These are phyloP conservation scores for Boechera retrofracta DNA, from an alignment of 345 rosid species.

Conservation along the genomic window DNA sequence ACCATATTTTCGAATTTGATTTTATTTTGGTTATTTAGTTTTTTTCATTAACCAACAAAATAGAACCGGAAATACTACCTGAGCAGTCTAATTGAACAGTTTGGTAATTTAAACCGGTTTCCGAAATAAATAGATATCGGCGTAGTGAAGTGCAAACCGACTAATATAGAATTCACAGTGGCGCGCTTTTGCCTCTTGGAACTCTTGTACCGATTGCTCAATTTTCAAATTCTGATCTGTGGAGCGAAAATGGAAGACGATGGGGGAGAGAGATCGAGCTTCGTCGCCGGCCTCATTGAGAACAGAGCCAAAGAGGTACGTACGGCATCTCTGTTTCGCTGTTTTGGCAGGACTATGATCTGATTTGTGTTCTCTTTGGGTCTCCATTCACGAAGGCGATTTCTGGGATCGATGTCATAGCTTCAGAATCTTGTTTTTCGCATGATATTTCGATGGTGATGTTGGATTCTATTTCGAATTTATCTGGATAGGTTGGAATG, in stretches of 20 bases:
- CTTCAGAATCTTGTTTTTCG: not conserved
- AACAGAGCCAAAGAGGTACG: conserved; percentile 96
- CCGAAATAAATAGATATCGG: not conserved
- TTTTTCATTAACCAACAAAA: not conserved
- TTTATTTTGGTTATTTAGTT: not conserved
- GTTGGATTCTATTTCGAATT: conserved; percentile 14
- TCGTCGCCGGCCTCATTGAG: conserved; percentile 80
- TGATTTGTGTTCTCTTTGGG: conserved; percentile 28
- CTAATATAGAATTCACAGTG: conserved; percentile 12
- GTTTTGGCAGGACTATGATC: conserved; percentile 7
- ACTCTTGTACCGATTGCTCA: not conserved
- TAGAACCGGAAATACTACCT: conserved; percentile 14
- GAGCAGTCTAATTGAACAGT: not conserved
- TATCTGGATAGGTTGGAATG: conserved; percentile 73
- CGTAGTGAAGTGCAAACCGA: not conserved
- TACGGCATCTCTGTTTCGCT: conserved; percentile 5
- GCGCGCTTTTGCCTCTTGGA: conserved; percentile 45
- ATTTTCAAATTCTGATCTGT: conserved; percentile 27
- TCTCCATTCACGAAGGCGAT: conserved; percentile 7
- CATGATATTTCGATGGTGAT: not conserved
- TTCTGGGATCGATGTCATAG: conserved; percentile 22
- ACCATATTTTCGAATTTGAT: not conserved
- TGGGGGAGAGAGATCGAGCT: conserved; percentile 74
- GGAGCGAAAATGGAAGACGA: conserved; percentile 72
- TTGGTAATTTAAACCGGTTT: conserved; percentile 2